phyloP scores from a whole-genome alignment of 2,329 filamentous ascomycete genomes.

The Fusarium tjaetaba region DNA sequence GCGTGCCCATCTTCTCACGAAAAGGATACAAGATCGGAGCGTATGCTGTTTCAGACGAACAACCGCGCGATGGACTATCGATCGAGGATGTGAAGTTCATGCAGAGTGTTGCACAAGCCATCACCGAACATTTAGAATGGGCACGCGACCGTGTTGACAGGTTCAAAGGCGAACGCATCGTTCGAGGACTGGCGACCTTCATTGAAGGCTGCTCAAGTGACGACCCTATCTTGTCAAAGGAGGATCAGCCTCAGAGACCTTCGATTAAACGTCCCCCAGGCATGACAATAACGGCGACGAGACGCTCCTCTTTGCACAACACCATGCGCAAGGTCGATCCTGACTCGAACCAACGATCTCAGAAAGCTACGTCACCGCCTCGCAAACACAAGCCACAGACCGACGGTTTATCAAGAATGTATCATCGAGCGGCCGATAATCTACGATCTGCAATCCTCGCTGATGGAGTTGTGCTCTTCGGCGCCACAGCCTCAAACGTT shows the following conservation, averaged over 20 bases:
- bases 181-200: conserved; percentile 63
- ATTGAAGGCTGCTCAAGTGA: conserved; percentile 58
- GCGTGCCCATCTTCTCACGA: conserved; percentile 68
- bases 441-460: conserved; percentile 46
- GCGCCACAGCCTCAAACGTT: conserved; percentile 39
- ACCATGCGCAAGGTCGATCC: conserved; percentile 17
- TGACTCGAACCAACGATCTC: background rate
- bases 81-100: conserved; percentile 62
- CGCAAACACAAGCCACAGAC: conserved; percentile 14
- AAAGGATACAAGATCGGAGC: conserved; percentile 66
- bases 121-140: conserved; percentile 70
- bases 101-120: conserved; percentile 63
- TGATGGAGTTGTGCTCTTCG: conserved; percentile 47
- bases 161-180: conserved; percentile 63
- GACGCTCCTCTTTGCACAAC: conserved; percentile 16
- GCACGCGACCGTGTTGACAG: conserved; percentile 62
- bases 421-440: conserved; percentile 43
- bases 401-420: conserved; percentile 41
- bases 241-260: background rate
- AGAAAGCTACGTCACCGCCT: background rate
- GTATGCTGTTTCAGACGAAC: conserved; percentile 68
- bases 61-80: conserved; percentile 61
- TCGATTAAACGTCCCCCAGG: conserved; percentile 30
- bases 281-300: conserved; percentile 27
- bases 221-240: conserved; percentile 18